Evolutionary conservation across 805 yeast species (phyloP), one percentile per base, ranked within the genome.

Genomic region (Yarrowia alimentaria): DNA sequence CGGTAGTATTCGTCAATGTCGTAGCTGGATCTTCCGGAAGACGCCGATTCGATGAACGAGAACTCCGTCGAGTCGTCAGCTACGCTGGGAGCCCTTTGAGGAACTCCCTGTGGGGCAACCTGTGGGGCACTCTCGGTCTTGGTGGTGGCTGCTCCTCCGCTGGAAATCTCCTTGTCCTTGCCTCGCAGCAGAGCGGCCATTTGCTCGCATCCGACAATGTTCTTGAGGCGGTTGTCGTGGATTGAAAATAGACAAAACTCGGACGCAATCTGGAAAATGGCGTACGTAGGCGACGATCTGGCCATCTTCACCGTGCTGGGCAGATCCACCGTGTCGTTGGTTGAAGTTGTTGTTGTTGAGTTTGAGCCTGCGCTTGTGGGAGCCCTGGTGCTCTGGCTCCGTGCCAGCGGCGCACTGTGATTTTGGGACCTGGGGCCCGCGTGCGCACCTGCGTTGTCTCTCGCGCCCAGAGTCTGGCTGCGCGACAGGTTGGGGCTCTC

Each of bases 1-100:
- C 33, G 30, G 18, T 40, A 43, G 29, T 43, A 43, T 21, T 43
- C 50, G 30, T 43, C 50, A 12, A 43, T 43, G 22, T 43, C 30
- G 37, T 43, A 43, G n/a, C 6, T 37, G 37, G 35, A 17, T 30
- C 50, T 17, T 29, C 50, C 37, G 37, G 24, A 26, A 30, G 35
- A 43, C 22, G 7, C 32, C 8, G 34, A 31, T 31, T 43, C 50
- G 47, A 40, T 33, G 11, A 43, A 43, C 5, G 50, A 43, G 9
- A 43, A 43, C 30, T 43, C 50, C 20, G 50, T 43, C 16, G 28
- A 12, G 22, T 30, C 37, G 16, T 28, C 48, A 2, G n/a, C n/a
- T n/a, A n/a, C n/a, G n/a, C n/a, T n/a, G n/a, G n/a, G n/a, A n/a
- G n/a, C n/a, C n/a, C n/a, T n/a, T n/a, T n/a, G n/a, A n/a, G n/a